Conservation (phyloP, 257 asterid genomes). For the Ballota nigra region DNA sequence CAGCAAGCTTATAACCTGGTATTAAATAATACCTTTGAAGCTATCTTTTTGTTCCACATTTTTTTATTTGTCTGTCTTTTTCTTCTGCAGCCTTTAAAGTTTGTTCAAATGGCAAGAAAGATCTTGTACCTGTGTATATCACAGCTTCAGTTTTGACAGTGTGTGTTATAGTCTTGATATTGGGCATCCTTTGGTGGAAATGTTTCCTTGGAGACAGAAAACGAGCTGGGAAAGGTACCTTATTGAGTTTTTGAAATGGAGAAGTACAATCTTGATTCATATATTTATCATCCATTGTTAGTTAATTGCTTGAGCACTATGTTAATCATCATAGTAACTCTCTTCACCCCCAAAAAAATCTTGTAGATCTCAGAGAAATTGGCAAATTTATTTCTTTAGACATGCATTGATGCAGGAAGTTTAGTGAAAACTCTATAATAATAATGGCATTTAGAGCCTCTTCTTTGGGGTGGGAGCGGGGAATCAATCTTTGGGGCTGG, state of each 20-base stretch:
- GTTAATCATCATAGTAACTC: neutral
- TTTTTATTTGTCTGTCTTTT: neutral
- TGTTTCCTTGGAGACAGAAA: conserved; percentile 41
- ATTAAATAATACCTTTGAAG: conserved; percentile 2
- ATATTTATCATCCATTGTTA: neutral
- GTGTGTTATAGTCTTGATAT: conserved; percentile 29
- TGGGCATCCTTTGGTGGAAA: conserved; percentile 71
- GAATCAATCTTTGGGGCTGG: too few species aligned
- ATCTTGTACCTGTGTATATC: conserved; percentile 43
- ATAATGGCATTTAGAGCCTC: too few species aligned
- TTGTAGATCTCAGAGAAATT: neutral
- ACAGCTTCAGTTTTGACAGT: conserved; percentile 44
- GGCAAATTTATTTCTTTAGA: neutral
- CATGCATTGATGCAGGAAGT: neutral
- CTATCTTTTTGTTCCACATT: neutral
- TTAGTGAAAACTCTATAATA: too few species aligned
- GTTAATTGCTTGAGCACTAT: neutral
- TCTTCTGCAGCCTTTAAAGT: conserved; percentile 58
- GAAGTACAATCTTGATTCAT: conserved; percentile 9
- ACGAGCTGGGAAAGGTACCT: conserved; percentile 44
- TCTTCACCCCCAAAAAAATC: neutral
- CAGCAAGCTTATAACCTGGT: neutral
- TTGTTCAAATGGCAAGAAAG: conserved; percentile 59
- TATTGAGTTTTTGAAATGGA: neutral
- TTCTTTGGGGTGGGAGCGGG: too few species aligned